Evolutionary conservation across 345 rosid genomes (phyloP), one percentile per base, ranked within the genome.

Genomic region (Diplotaxis tenuifolia): DNA sequence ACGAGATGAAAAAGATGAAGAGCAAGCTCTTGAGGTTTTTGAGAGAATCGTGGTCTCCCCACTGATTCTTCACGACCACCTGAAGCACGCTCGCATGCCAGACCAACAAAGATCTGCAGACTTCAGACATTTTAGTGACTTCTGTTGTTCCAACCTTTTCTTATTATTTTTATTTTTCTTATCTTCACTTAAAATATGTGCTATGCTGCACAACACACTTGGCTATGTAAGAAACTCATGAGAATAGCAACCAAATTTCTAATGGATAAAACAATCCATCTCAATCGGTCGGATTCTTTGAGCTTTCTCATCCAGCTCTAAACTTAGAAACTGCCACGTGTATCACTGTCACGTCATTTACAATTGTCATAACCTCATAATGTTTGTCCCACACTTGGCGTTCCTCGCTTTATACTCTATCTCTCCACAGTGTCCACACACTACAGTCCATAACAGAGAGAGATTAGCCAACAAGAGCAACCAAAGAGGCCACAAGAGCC

Each of bases 401-500:
- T 40, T 5, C 47, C 47, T 40, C 47, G 4, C 15, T 40, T 40
- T 40, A 40, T 40, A 40, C 47, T 40, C 47, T 15, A 4, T 32
- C 38, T 9, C 38, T 40, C 15, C 6, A 40, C 47, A 40, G n/a
- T n/a, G n/a, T n/a, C n/a, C 47, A 40, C n/a, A 27, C 29, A 27
- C 47, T 40, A 40, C 16, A 40, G 15, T 40, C 47, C 47, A 40
- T 40, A 40, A 40, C 47, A 40, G 38, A 32, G 10, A 32, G 16
- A 21, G 45, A 88, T 93, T 95, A 93, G 87, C 54, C 91, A 86
- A 81, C 88, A 85, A 80, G 86, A 76, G 65, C 91, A 88, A 72
- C 88, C 84, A 14, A 67, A 6, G 9, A 86, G 79, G 77, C 83
- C 84, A 23, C 66, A 65, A 58, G 85, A 81, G 25, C 85, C 92